These are phyloP conservation scores for Rhinocladiella similis DNA, from an alignment of 2,329 filamentous ascomycete genomes.

Conservation along the genomic window DNA sequence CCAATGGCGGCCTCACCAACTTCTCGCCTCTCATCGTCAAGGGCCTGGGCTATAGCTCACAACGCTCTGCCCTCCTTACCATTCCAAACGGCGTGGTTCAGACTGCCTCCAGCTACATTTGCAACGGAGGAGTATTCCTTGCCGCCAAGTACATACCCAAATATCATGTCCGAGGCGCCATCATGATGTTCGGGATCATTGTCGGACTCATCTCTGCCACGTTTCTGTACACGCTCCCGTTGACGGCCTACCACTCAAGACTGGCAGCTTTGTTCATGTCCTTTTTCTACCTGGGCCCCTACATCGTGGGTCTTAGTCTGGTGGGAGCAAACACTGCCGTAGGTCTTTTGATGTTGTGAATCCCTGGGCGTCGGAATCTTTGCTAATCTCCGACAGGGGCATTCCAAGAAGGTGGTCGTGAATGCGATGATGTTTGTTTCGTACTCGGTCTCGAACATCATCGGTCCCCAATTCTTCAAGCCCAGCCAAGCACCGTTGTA, in stretches of 20 bases:
- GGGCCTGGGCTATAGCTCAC: conserved; percentile 44
- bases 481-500: conserved; percentile 5
- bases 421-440: conserved; percentile 48
- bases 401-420: conserved; percentile 52
- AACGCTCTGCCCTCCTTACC: conserved; percentile 46
- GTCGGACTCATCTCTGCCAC: conserved; percentile 48
- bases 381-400: conserved; percentile 38
- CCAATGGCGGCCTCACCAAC: conserved; percentile 45
- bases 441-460: conserved; percentile 11
- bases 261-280: conserved; percentile 46
- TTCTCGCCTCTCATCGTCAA: conserved; percentile 46
- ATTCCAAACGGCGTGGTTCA: conserved; percentile 46
- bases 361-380: conserved; percentile 46
- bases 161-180: conserved; percentile 41
- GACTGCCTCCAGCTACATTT: conserved; percentile 41
- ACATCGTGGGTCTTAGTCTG: conserved; percentile 31
- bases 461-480: conserved; percentile 12
- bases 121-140: conserved; percentile 42
- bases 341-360: conserved; percentile 35
- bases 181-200: conserved; percentile 44
- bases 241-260: conserved; percentile 41
- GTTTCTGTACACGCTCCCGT: conserved; percentile 36
- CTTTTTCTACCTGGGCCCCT: conserved; percentile 37
- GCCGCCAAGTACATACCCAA: conserved; percentile 41
- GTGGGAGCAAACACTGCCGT: conserved; percentile 36